Base-by-base conservation (phyloP, 169 alveolate species). In the Neospora caninum region DNA sequence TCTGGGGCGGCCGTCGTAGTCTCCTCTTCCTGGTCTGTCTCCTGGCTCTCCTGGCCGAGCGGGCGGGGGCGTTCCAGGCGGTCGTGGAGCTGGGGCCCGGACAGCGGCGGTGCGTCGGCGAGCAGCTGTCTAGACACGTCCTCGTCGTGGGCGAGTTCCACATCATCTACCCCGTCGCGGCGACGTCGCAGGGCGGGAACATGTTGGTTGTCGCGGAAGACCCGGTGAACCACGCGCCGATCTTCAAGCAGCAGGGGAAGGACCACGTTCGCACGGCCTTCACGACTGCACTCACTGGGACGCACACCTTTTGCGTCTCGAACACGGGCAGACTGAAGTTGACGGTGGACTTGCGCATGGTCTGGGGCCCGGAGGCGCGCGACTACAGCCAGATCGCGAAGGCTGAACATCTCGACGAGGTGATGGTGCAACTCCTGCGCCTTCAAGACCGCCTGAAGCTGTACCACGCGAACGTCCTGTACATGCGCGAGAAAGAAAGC, bases 351-450 rank as follows among this genome's bases (percentile, higher is more conserved):
- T 70, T 67, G 58, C 92, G 83, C 92, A 80, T 92, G 70, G 70
- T 92, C 70, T 92, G 95, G 95, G 95, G 95, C 88, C 95, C 95
- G 9, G 95, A 89, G 49, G 95, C 95, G 41, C 31, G 95, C 0
- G 95, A 92, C 80, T 92, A 92, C 95, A 84, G 95, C 38, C 95
- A 92, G 88, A 80, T 92, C 80, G 95, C 95, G 45, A 92, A 92
- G 92, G 95, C 92, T 9, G 95, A 92, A 70, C 95, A 92, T 64
- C 69, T 92, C 16, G 95, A 92, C 58, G 95, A 92, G 43, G 95
- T 92, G 58, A 58, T 92, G 92, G 73, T 92, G 92, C 95, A 92
- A 64, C 92, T 92, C 67, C 41, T 92, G 67, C 92, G 88, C 31
- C 92, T 92, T 18, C 95, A 92, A 43, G 95, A 92, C 88, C 88